Conservation (phyloP, 1,284 basidiomycete genomes). For the Cryptococcus sp. region DNA sequence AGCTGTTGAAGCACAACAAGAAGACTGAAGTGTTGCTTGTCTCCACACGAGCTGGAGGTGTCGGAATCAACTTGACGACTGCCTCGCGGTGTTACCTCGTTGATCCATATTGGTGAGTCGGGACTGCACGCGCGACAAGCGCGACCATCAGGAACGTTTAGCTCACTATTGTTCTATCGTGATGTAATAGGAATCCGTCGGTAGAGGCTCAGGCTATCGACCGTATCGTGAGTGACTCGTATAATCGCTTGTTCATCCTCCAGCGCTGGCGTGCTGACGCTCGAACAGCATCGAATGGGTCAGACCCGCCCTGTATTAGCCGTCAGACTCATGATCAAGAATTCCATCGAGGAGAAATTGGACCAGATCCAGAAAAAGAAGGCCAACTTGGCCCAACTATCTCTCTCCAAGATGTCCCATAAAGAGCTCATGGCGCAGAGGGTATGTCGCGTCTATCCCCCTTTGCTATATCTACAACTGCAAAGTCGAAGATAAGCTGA, state of each 20-base stretch:
- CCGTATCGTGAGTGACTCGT: slow-evolving; percentile 67
- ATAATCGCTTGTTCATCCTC: slow-evolving; percentile 16
- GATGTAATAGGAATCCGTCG: slow-evolving; percentile 77
- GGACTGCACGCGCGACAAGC: background rate
- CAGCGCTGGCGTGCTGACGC: background rate
- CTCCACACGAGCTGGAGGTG: slow-evolving; percentile 93
- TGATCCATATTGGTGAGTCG: slow-evolving; percentile 85
- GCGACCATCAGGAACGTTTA: background rate
- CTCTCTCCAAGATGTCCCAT: slow-evolving; percentile 75
- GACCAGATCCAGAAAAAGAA: slow-evolving; percentile 93
- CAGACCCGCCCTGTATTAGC: slow-evolving; percentile 89
- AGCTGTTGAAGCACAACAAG: slow-evolving; percentile 80
- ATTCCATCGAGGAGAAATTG: slow-evolving; percentile 87
- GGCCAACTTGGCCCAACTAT: slow-evolving; percentile 87
- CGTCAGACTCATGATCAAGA: slow-evolving; percentile 87
- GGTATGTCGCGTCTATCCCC: slow-evolving; percentile 51
- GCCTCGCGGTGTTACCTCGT: slow-evolving; percentile 89
- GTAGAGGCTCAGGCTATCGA: slow-evolving; percentile 96
- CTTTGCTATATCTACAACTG: background rate
- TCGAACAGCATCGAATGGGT: slow-evolving; percentile 78
- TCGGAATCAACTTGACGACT: slow-evolving; percentile 91
- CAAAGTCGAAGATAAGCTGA: slow-evolving; percentile 6
- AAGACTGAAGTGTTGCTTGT: slow-evolving; percentile 89
- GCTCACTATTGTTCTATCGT: background rate
- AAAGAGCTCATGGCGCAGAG: slow-evolving; percentile 78